Conservation (phyloP, 306 rosid species). For the Glycyrrhiza uralensis region DNA sequence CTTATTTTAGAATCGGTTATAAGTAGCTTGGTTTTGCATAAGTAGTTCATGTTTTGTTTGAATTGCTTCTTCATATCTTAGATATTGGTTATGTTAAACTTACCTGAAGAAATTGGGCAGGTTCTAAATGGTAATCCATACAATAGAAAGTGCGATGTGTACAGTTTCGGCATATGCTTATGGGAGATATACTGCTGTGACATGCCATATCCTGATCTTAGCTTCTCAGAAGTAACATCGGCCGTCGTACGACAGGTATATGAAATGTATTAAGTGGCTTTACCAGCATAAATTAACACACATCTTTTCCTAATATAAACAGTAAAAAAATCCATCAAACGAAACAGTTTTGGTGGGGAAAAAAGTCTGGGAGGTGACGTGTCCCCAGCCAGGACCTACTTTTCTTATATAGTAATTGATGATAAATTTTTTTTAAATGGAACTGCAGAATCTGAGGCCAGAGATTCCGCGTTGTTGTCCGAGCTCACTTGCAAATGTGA, state of each 20-base stretch:
- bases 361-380: too few relatives aligned
- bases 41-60: conserved; percentile 18
- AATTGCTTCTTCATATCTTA: conserved; percentile 13
- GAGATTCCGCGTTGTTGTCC: conserved; percentile 99
- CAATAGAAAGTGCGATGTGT: conserved; percentile 94
- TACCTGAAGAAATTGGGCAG: conserved; percentile 47
- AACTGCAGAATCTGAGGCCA: conserved; percentile 89
- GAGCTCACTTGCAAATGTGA: conserved; percentile 91
- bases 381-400: too few relatives aligned
- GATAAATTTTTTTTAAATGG: too few relatives aligned
- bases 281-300: conserved; percentile 6
- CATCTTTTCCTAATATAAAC: too few relatives aligned
- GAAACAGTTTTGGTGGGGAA: too few relatives aligned
- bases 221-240: conserved; percentile 95
- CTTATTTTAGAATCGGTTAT: not conserved
- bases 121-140: conserved; percentile 95
- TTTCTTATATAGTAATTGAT: too few relatives aligned
- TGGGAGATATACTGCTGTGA: conserved; percentile 99
- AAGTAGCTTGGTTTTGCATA: conserved; percentile 15
- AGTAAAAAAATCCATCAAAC: too few relatives aligned
- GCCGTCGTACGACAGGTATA: conserved; percentile 90
- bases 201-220: conserved; percentile 98
- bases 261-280: conserved; percentile 7
- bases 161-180: conserved; percentile 91
- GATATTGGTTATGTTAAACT: conserved; percentile 22